Evolutionary conservation across 2,329 filamentous ascomycete species (phyloP).

Genomic region (Botrytis fabae): DNA sequence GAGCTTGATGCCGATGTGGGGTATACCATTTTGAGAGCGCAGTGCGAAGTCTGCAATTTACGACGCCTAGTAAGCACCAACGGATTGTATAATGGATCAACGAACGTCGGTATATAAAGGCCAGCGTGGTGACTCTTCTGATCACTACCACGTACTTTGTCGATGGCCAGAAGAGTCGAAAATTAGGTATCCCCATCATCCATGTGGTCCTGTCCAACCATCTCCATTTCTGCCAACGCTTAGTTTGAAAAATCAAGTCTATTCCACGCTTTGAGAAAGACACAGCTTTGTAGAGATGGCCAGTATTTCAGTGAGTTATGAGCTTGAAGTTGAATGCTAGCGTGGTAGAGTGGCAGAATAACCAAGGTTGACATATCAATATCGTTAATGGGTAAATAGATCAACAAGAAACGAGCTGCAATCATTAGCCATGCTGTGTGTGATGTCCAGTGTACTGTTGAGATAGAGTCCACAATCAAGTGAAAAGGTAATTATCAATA

Average conservation of each 20-base stretch:
- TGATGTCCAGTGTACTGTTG: background rate
- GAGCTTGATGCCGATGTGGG: background rate
- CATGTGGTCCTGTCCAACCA: background rate
- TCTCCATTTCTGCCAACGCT: background rate
- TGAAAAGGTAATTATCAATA: background rate
- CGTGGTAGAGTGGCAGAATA: no score
- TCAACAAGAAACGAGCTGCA: background rate
- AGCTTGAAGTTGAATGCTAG: background rate
- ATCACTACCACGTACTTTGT: background rate
- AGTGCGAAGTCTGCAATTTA: background rate
- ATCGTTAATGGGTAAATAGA: background rate
- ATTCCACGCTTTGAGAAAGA: background rate
- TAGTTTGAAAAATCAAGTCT: background rate
- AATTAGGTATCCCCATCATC: background rate
- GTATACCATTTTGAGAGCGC: background rate
- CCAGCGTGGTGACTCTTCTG: background rate
- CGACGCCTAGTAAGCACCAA: background rate
- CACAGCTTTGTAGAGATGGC: no score
- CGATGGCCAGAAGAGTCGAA: background rate
- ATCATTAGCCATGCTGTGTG: background rate
- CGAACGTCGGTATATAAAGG: background rate
- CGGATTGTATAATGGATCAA: background rate
- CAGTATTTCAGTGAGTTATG: background rate
- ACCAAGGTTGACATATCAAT: background rate
- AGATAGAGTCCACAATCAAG: background rate